Base-by-base conservation (phyloP, 768 basidiomycete species). In the Zangia roseola region DNA sequence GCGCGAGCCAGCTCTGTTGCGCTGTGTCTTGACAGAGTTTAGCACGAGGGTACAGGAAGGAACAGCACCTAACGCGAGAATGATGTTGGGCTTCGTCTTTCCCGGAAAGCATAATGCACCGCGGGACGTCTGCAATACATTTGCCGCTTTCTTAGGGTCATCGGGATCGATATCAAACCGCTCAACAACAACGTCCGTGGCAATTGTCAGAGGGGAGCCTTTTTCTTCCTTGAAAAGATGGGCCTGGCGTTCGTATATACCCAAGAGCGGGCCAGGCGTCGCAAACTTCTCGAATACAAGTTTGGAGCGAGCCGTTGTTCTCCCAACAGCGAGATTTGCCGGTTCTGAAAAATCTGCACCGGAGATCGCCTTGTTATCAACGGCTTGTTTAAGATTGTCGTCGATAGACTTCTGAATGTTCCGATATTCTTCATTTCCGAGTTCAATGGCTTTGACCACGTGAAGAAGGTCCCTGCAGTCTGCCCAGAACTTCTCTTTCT, bases 21-120 rank as follows among this genome's bases (percentile, higher is more conserved):
- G 30, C 16, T 57, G 54, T 20, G 45, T 46, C 16, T 25, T 9
- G n/a, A 59, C 36, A 5, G 54, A 60, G 36, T 59, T 59, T 17
- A 52, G 42, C 16, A 60, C 43, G 13, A 59, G 39, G 17, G 58
- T 60, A 20, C 50, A 52, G 30, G 54, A 47, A n/a, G 58, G 58
- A 16, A 59, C 51, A 26, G 58, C 37, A 2, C 58, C 58, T 1
- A 54, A 48, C 26, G 58, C 58, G 16, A 59, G 58, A 20, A 59
- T 59, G 46, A 59, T 47, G 37, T 59, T 59, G 13, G 58, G 45
- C 5, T 45, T 50, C 21, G 34, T 36, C 33, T 5, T 2, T 23
- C 46, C 35, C 6, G 58, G 46, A 28, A 60, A 52, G 17, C 25
- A 47, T 5, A 59, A 30, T 12, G 37, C 26, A 20, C 58, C 58